Evolutionary conservation across 148 eudicot species (phyloP), one percentile per base, ranked within the genome.

Genomic region (Persicaria maculosa): DNA sequence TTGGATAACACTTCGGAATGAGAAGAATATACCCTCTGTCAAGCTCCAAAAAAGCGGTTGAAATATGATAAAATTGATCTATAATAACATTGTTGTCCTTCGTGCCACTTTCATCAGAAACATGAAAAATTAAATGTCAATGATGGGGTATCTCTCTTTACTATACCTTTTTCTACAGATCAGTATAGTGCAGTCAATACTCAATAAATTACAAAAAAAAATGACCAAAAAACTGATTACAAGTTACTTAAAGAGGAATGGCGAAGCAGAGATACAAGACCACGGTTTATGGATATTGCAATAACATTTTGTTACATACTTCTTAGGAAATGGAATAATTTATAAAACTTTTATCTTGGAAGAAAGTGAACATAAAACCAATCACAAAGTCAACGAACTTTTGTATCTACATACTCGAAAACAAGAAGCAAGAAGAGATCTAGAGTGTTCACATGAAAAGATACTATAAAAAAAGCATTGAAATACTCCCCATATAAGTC

Each of bases 11-110:
- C 48, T 74, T 11, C 44, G 65, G 54, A 4, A 40, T 11, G 8
- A 15, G 25, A 50, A 12, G 44, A n/a, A n/a, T 10, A 64, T 76
- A 92, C 99, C 96, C 86, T 78, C 76, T 83, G 52, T 82, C 93
- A 71, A 95, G 97, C 91, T 92, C 98, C 86, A 86, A 72, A 83
- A 95, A 95, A 62, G 98, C 98, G 78, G 88, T 87, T 44, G 96
- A 86, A 80, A 95, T 97, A 67, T 92, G 89, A 82, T 88, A 92
- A 80, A 95, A 95, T 84, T 95, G 85, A 71, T 95, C 98, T 97
- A 95, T 92, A 72, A 95, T 96, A 81, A 95, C 92, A 82, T 85
- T 95, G 93, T 95, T 92, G 6, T 90, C 85, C 77, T 95, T 88
- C 50, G 92, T 84, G 79, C 98, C 98, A 85, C 98, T 97, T 94